Evolutionary conservation across 148 eudicot genomes (phyloP), one percentile per base, ranked within the genome.

Genomic region (Nepenthes mirabilis): DNA sequence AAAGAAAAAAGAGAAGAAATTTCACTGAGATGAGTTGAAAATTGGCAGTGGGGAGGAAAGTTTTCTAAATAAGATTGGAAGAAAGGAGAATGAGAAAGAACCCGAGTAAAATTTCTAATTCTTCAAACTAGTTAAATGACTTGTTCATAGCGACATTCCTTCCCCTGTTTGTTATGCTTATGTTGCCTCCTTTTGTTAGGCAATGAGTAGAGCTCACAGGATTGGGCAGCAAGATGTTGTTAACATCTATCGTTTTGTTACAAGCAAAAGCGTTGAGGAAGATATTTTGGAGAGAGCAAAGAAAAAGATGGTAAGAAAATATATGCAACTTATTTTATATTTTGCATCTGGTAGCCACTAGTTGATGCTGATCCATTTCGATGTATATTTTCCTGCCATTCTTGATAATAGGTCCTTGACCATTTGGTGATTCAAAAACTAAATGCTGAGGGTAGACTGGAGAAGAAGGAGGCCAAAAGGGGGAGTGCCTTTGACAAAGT

Each of bases 181-280:
- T 45, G 6, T 52, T 56, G 40, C 52, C 7, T 23, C 23, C 14
- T 35, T 56, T 58, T 47, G 47, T 23, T 64, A 94, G 99, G 99
- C 99, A 54, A 89, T 93, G 99, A 93, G 97, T 74, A 83, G 99
- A 78, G 99, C 99, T 67, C 99, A 94, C 77, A 84, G 99, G 75
- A 94, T 94, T 65, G 99, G 99, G 61, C 99, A 93, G 80, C 99
- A 89, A 71, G 99, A 94, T n/a, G 99, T 89, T 58, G 99, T 94
- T 65, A 94, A 94, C 69, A 94, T 94, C 57, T 94, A 94, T 63
- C 82, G 99, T 55, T 94, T 94, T 76, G 99, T 94, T 64, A 94
- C 99, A 36, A 86, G 99, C 72, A 94, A 89, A 73, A 94, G 99
- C 62, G 97, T 94, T 55, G 99, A 94, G 84, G 99, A 94, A 75